Evolutionary conservation across 148 eudicot genomes (phyloP), one percentile per base, ranked within the genome.

Genomic region (Camellia granthamiana): DNA sequence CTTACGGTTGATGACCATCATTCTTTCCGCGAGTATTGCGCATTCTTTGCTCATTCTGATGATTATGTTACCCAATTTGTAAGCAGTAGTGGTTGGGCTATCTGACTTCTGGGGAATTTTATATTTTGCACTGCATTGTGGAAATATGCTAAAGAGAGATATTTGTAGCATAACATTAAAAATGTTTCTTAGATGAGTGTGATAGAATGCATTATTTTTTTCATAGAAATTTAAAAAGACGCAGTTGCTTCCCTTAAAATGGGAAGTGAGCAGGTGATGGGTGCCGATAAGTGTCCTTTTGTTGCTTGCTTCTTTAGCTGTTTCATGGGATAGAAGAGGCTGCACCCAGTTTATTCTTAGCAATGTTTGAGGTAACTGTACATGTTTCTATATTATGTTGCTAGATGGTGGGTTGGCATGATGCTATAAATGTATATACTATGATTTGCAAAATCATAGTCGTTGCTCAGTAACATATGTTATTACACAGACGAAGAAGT

Each of bases 251-350:
- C 92, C 89, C 88, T 77, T 78, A 65, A 75, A 77, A 69, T 84
- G 90, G 89, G 88, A 89, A 86, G 92, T 82, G 81, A 87, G 90
- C 89, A 86, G 91, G 89, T 90, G 85, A 85, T 92, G 84, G 88
- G 87, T 87, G 97, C 91, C 77, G 89, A 84, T 87, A 86, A 88
- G 87, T 89, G 88, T 93, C 87, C 88, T 86, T 86, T 86, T 63
- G 88, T 88, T 88, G 91, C 86, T 87, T 88, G 88, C 83, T 84
- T 88, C 81, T 90, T 87, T 89, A 84, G 89, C 86, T 77, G 89
- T 92, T 76, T 86, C 96, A 85, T 92, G 84, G 90, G 90, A 88
- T 90, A 88, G 91, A 93, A 86, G 97, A 84, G 88, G 97, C 93
- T 89, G 92, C 90, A 82, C 86, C 56, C 86, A 84, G 91, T 86